Percentiles rank a stretch among this genome's conserved stretches.
Conservation (phyloP, 805 yeast species). For the Myxozyma geophila region DNA sequence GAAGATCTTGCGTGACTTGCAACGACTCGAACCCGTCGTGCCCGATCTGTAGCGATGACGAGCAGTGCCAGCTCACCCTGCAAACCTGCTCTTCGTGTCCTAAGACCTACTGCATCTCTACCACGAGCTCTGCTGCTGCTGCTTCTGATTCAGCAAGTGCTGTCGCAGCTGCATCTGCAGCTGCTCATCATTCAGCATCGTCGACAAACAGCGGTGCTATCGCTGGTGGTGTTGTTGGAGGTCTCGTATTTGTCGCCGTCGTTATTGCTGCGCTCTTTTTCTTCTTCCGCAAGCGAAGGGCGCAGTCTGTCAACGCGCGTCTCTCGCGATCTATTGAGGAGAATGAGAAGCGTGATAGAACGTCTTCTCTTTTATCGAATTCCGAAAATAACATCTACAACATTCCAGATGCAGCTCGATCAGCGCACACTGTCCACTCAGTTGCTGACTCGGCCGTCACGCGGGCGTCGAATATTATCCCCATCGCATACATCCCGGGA, state of each 20-base stretch:
- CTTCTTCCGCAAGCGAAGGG: constrained; percentile 45
- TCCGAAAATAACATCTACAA: not conserved
- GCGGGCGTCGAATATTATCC: constrained; percentile 57
- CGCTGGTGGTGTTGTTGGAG: constrained; percentile 76
- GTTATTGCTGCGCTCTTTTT: constrained; percentile 49
- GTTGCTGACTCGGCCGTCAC: constrained; percentile 70
- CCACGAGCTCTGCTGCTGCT: not conserved
- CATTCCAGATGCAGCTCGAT: constrained; percentile 34
- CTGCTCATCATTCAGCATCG: not conserved
- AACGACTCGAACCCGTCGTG: constrained; percentile 18
- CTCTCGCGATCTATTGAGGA: constrained; percentile 3
- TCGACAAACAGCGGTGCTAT: constrained; percentile 55
- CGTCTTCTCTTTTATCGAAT: not conserved
- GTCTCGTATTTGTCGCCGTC: constrained; percentile 53
- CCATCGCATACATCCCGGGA: constrained; percentile 60
- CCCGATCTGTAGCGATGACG: constrained; percentile 52
- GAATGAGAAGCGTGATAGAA: constrained; percentile 2
- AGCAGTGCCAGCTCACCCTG: constrained; percentile 59
- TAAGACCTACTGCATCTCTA: constrained; percentile 52
- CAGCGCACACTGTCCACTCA: constrained; percentile 42
- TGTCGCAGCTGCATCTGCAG: not conserved
- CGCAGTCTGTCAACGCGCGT: constrained; percentile 42
- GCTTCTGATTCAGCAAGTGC: constrained; percentile 8
- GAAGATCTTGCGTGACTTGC: constrained; percentile 12
- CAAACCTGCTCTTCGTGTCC: constrained; percentile 67